Evolutionary conservation across 1,284 basidiomycete species (phyloP).

Genomic region (Tremellales sp.): DNA sequence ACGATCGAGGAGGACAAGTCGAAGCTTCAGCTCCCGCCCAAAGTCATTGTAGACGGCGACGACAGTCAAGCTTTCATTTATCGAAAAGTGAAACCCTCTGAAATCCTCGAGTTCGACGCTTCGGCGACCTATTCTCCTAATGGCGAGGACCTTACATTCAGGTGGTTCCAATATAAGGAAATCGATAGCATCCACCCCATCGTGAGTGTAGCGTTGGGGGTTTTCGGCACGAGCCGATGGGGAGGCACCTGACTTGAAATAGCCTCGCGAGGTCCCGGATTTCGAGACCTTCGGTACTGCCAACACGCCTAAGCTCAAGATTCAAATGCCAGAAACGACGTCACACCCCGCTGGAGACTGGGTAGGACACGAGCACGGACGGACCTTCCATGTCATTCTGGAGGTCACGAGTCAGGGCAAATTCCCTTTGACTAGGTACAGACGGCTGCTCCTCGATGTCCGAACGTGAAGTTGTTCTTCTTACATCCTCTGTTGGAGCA

Average conservation of each 20-base stretch:
- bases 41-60: slow-evolving; percentile 11
- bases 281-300: slow-evolving; percentile 10
- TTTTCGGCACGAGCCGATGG: too few species aligned
- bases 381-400: slow-evolving; percentile 14
- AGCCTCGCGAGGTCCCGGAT: slow-evolving; percentile 8
- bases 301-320: slow-evolving; percentile 1
- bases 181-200: slow-evolving; percentile 4
- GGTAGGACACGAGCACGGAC: slow-evolving; percentile 2
- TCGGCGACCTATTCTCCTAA: slow-evolving; percentile 3
- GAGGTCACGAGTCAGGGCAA: slow-evolving; percentile 9
- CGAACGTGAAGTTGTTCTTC: too few species aligned
- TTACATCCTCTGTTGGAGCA: too few species aligned
- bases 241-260: not conserved
- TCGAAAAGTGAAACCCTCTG: not conserved
- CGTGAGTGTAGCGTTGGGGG: not conserved
- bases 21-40: slow-evolving; percentile 5
- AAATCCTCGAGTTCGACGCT: slow-evolving; percentile 12
- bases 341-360: not conserved
- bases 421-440: slow-evolving; percentile 10
- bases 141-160: slow-evolving; percentile 7
- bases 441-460: slow-evolving; percentile 10
- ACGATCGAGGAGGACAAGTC: slow-evolving; percentile 1
- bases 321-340: slow-evolving; percentile 9
- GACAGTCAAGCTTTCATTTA: slow-evolving; percentile 3
- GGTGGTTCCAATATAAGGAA: slow-evolving; percentile 20